Evolutionary conservation across 345 rosid genomes (phyloP), one percentile per base, ranked within the genome.

Genomic region (Eucalyptus curtisii): DNA sequence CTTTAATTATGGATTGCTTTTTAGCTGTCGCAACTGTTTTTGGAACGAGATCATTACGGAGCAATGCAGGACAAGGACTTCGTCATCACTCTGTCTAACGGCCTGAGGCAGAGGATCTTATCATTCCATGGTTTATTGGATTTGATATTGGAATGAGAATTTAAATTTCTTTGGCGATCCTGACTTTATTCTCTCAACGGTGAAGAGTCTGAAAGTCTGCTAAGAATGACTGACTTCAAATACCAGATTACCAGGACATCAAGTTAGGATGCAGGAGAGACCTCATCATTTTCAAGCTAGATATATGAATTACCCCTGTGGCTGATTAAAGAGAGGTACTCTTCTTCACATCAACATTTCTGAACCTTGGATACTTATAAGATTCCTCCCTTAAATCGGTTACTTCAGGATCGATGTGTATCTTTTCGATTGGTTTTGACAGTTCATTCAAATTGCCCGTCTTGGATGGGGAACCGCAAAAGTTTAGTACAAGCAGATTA

Each of bases 261-360:
- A 87, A 20, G 88, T 86, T 55, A 25, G 66, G 45, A 45, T 57
- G 50, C 7, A 88, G 85, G 87, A 88, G 76, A 85, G 87, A 95
- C 98, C 96, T 93, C 86, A 86, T 92, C 87, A 37, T 90, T 88
- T 89, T 93, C 68, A 93, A 89, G 89, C 92, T 88, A 91, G 94
- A 93, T 66, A 91, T 80, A 91, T 92, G 94, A 89, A 93, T 71
- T 87, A 84, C 81, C 71, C 87, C 88, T 91, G 91, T 94, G 49
- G 44, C 93, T 92, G 88, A 88, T 90, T 92, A 92, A 87, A 90
- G 90, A 68, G 91, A 61, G 27, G 24, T 20, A 68, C 88, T 76
- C 15, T 86, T 86, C 17, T 88, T 79, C 85, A 89, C 94, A 89
- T 93, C 94, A 64, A 90, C 76, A 89, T 93, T 86, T 86, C 25